Conservation (phyloP, 495 filamentous ascomycete species). For the Penicillium desertorum region DNA sequence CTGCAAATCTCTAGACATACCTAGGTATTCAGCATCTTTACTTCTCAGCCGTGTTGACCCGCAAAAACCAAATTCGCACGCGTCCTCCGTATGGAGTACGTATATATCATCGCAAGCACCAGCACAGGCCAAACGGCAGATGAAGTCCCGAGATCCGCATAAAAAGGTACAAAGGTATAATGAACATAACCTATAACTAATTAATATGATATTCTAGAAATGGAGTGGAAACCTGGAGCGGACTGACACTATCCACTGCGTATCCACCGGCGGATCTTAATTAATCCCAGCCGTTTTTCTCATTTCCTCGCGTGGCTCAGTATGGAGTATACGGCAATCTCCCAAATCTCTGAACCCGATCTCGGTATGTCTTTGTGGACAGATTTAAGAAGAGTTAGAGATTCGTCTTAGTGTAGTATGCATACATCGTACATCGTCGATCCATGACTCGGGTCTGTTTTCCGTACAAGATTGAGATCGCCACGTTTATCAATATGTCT, state of each 20-base stretch:
- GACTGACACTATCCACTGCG: conserved; percentile 24
- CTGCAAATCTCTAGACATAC: not conserved
- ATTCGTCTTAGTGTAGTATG: too few species aligned
- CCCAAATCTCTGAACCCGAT: not conserved
- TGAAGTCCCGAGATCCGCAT: too few species aligned
- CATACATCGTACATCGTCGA: not conserved
- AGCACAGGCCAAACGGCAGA: conserved; percentile 9
- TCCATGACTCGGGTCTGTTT: not conserved
- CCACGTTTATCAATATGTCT: not conserved
- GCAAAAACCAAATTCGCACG: not conserved
- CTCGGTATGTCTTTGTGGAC: too few species aligned
- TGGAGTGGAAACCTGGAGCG: conserved; percentile 13
- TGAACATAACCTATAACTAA: not conserved
- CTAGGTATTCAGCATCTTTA: not conserved
- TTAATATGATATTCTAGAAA: conserved; percentile 15
- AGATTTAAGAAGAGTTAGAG: too few species aligned
- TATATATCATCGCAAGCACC: not conserved
- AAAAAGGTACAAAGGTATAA: not conserved
- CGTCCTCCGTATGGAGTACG: too few species aligned
- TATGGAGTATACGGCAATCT: not conserved
- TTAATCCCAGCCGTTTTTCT: conserved; percentile 13
- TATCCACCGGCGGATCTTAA: conserved; percentile 29
- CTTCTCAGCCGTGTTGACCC: not conserved
- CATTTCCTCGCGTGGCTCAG: conserved; percentile 16
- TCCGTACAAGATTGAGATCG: not conserved